Evolutionary conservation across 2,329 filamentous ascomycete genomes (phyloP).

Genomic region (Aspergillus pseudonomiae): DNA sequence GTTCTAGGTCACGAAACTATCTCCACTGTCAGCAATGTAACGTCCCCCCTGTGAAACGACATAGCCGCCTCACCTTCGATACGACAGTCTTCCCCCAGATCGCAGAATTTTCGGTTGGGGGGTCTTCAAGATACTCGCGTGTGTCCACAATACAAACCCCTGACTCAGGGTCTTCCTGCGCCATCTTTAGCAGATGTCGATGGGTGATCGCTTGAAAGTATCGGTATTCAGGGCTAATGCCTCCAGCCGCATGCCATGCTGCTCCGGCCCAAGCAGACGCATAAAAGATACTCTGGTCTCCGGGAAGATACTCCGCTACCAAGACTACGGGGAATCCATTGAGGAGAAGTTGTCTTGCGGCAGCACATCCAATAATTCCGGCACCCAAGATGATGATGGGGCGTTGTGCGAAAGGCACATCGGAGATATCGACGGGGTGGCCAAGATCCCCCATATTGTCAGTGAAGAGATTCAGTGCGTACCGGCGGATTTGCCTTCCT

Average conservation of each 20-base stretch:
- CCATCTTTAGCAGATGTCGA: slow-evolving; percentile 39
- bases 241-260: slow-evolving; percentile 43
- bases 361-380: slow-evolving; percentile 44
- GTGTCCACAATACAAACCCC: slow-evolving; percentile 40
- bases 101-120: slow-evolving; percentile 36
- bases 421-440: slow-evolving; percentile 24
- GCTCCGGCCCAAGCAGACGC: slow-evolving; percentile 45
- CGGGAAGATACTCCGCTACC: slow-evolving; percentile 42
- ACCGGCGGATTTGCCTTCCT: not conserved
- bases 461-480: not conserved
- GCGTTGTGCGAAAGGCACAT: slow-evolving; percentile 36
- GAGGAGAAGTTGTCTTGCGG: slow-evolving; percentile 39
- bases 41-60: no score
- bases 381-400: slow-evolving; percentile 42
- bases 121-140: slow-evolving; percentile 39
- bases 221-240: slow-evolving; percentile 37
- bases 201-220: slow-evolving; percentile 41
- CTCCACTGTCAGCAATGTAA: slow-evolving; percentile 4
- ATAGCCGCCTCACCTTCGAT: slow-evolving; percentile 30
- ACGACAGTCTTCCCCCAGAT: slow-evolving; percentile 41
- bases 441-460: slow-evolving; percentile 24
- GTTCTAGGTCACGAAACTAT: slow-evolving; percentile 38
- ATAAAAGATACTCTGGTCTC: slow-evolving; percentile 40
- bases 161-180: slow-evolving; percentile 35
- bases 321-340: slow-evolving; percentile 39